A percentile compares a stretch with the other conserved stretches of the same genome.
Conservation (phyloP, 192 early-diverging fungal genomes). For the Gamsiella multidivaricata region DNA sequence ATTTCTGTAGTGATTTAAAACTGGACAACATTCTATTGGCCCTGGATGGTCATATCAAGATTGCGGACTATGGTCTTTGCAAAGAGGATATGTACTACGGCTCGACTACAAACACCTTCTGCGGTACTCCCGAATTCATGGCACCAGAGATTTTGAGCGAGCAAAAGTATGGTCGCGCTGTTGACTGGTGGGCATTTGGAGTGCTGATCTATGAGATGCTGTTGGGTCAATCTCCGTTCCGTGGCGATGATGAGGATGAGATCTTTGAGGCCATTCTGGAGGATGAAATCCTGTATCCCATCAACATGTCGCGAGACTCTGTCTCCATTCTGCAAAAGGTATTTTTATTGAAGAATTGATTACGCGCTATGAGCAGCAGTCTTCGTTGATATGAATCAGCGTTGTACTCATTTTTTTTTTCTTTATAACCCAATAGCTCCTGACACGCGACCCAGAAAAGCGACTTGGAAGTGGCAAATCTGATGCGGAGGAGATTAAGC, state of each 20-base stretch:
- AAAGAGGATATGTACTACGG: slow-evolving; percentile 96
- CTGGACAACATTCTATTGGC: slow-evolving; percentile 96
- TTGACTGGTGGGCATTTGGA: slow-evolving; percentile 99
- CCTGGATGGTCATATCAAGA: slow-evolving; percentile 94
- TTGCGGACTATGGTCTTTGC: slow-evolving; percentile 98
- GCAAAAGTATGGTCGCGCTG: slow-evolving; percentile 95
- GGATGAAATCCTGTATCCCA: slow-evolving; percentile 94
- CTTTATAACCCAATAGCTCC: slow-evolving; percentile 60
- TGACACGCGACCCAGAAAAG: slow-evolving; percentile 88
- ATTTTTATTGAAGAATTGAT: background rate
- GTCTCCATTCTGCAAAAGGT: slow-evolving; percentile 92
- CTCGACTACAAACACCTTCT: slow-evolving; percentile 92
- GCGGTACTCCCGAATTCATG: slow-evolving; percentile 99
- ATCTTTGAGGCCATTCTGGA: slow-evolving; percentile 98
- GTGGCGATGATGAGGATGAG: slow-evolving; percentile 96
- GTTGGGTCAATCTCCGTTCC: slow-evolving; percentile 92
- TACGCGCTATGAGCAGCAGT: no score
- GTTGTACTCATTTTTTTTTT: slow-evolving; percentile 7
- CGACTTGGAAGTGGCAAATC: slow-evolving; percentile 84
- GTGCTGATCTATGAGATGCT: slow-evolving; percentile 92
- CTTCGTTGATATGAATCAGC: slow-evolving; percentile 2
- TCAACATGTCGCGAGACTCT: slow-evolving; percentile 93
- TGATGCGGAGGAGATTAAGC: slow-evolving; percentile 94
- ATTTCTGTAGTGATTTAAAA: slow-evolving; percentile 82
- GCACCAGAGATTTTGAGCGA: slow-evolving; percentile 97